phyloP scores from a whole-genome alignment of 257 asterid species.

The Solanum medicagineum region DNA sequence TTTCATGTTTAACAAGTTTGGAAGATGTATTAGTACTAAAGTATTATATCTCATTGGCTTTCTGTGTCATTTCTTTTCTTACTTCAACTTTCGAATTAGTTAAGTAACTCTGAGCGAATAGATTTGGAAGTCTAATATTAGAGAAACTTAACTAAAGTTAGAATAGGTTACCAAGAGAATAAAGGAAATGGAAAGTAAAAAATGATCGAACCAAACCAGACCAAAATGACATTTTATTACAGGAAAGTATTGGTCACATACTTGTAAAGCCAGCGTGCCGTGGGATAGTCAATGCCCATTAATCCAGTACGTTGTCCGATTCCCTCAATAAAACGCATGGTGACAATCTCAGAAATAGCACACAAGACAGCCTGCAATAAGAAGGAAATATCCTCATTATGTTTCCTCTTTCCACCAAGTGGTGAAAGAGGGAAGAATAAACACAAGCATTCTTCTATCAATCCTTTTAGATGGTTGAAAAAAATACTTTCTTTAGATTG shows the following conservation, averaged over 20 bases:
- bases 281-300: constrained; percentile 94
- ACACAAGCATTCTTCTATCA: not conserved
- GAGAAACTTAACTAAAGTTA: not conserved
- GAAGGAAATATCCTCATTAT: not conserved
- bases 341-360: constrained; percentile 78
- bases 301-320: constrained; percentile 74
- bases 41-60: not conserved
- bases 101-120: not conserved
- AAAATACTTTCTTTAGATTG: not conserved
- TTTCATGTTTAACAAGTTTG: constrained; percentile 5
- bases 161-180: not conserved
- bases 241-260: constrained; percentile 14
- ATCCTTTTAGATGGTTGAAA: not conserved
- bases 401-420: not conserved
- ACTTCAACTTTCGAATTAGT: not conserved
- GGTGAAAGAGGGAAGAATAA: not conserved
- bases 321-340: constrained; percentile 79
- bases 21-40: not conserved
- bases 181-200: not conserved
- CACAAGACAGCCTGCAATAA: constrained; percentile 59
- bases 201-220: not conserved
- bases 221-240: not conserved
- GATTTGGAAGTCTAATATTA: not conserved
- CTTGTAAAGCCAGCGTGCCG: constrained; percentile 94
- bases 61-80: not conserved